Percentiles rank a stretch among this genome's conserved stretches.
These are phyloP conservation scores for Fusarium dlaminii DNA, from an alignment of 2,329 filamentous ascomycete genomes.

Conservation along the genomic window DNA sequence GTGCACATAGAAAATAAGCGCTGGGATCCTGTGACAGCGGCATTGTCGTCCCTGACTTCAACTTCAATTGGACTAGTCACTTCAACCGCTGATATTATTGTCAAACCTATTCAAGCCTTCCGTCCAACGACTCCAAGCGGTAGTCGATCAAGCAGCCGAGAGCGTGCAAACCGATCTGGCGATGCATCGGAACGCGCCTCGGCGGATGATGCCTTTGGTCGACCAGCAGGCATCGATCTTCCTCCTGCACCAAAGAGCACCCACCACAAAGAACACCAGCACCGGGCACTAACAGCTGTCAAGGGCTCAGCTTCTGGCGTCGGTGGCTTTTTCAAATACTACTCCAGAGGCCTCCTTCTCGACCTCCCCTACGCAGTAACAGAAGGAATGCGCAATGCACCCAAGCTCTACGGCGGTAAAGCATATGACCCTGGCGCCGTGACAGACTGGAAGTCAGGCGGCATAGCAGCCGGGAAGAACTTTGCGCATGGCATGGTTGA, in stretches of 20 bases:
- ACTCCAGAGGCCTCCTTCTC: constrained; percentile 8
- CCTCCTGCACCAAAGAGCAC: not conserved
- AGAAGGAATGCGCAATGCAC: constrained; percentile 31
- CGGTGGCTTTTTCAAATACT: constrained; percentile 30
- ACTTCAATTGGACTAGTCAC: too few relatives aligned
- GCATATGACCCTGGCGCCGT: constrained; percentile 10
- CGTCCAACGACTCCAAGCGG: not conserved
- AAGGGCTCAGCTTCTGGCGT: constrained; percentile 12
- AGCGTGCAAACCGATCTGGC: too few relatives aligned
- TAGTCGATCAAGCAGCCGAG: accelerated
- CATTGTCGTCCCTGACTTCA: too few relatives aligned
- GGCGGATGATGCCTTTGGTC: not conserved
- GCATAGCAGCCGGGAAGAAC: constrained; percentile 3
- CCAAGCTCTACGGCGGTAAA: constrained; percentile 18
- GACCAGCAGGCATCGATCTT: not conserved
- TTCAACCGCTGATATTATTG: constrained; percentile 19
- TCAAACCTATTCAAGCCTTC: constrained; percentile 16
- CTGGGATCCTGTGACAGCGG: constrained; percentile 36
- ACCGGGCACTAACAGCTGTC: constrained; percentile 11
- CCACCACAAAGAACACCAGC: not conserved
- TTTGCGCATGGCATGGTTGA: constrained; percentile 21
- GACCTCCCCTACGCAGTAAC: constrained; percentile 31
- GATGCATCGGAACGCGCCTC: too few relatives aligned
- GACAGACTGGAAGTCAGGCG: constrained; percentile 14
- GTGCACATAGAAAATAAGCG: constrained; percentile 20